Conservation (phyloP, 306 rosid species). For the Casuarina equisetifolia region DNA sequence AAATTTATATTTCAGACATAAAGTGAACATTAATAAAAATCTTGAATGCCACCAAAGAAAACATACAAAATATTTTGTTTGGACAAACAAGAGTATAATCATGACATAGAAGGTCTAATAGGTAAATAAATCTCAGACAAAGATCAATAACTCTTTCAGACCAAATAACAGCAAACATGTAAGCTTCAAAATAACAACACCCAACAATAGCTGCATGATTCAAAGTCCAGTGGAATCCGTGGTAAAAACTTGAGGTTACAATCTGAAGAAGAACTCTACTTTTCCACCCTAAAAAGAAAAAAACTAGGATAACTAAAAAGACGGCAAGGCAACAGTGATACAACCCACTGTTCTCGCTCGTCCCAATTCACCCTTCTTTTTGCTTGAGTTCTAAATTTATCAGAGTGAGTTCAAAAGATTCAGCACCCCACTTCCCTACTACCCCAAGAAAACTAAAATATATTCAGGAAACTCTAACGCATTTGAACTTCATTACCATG, state of each 20-base stretch:
- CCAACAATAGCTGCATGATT: constrained; percentile 5
- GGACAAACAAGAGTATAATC: background rate
- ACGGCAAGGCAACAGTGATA: background rate
- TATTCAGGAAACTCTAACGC: background rate
- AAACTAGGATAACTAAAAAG: background rate
- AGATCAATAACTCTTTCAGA: background rate
- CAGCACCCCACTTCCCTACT: background rate
- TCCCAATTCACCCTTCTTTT: background rate
- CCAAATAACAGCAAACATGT: background rate
- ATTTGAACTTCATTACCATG: background rate
- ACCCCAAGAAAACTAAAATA: background rate
- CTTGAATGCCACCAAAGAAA: background rate
- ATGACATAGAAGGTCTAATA: background rate
- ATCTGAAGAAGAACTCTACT: background rate
- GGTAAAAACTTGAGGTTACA: background rate
- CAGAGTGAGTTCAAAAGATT: background rate
- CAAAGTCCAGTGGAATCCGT: background rate
- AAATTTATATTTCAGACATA: background rate
- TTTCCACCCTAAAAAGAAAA: background rate
- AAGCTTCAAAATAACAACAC: background rate
- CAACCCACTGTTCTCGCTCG: background rate
- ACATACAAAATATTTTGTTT: constrained; percentile 7
- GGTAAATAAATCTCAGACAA: background rate
- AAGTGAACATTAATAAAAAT: background rate
- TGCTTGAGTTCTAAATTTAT: background rate